Conservation (phyloP, 163 green algal genomes). For the Coccomyxa subellipsoidea region DNA sequence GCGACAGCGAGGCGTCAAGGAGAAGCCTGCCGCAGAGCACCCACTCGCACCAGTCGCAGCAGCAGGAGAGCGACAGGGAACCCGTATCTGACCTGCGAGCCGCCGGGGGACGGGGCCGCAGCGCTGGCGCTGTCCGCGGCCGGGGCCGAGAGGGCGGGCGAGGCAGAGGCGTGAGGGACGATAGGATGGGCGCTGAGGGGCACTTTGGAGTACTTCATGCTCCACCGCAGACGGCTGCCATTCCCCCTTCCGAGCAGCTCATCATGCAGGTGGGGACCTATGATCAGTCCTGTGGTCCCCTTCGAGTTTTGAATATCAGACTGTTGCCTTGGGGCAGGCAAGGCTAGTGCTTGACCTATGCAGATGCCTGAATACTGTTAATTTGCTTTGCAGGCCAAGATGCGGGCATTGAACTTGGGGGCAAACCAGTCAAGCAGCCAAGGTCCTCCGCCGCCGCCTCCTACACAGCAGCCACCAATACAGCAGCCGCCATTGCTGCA, state of each 20-base stretch:
- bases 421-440: neutral
- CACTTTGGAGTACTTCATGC: neutral
- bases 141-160: neutral
- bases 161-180: neutral
- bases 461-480: too few relatives aligned
- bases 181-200: neutral
- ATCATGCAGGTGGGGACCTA: neutral
- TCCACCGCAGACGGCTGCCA: neutral
- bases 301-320: neutral
- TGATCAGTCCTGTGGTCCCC: neutral
- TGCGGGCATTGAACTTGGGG: neutral
- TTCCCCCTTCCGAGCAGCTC: neutral
- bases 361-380: too few relatives aligned
- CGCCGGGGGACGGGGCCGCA: too few relatives aligned
- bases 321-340: too few relatives aligned
- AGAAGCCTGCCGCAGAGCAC: slow-evolving; percentile 1
- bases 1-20: neutral
- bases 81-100: too few relatives aligned
- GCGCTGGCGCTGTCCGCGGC: neutral
- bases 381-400: slow-evolving; percentile 8
- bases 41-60: neutral
- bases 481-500: too few relatives aligned
- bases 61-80: neutral
- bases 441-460: neutral
- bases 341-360: too few relatives aligned